Evolutionary conservation across 257 asterid species (phyloP), one percentile per base, ranked within the genome.

Genomic region (Nicotiana undulata): DNA sequence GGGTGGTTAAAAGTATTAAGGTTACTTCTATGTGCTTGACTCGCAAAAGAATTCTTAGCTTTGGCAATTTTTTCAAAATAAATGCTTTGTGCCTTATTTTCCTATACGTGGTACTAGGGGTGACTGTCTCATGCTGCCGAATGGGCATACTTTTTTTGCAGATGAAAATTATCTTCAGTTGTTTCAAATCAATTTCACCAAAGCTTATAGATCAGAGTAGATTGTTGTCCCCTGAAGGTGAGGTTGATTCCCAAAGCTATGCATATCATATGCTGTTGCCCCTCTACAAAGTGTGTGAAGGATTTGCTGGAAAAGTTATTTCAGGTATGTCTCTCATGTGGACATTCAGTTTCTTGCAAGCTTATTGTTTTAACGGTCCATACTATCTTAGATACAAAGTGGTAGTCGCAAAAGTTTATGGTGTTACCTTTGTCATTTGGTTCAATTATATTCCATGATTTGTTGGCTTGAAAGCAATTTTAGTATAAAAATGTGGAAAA

Each of bases 231-330:
- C 81, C 89, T 24, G 60, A 53, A 16, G 77, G 75, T 76, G 86
- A 84, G 55, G 93, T 85, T 81, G 92, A 86, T 80, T 16, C 44
- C 74, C 90, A 86, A 63, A 82, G 88, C 82, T 90, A 87, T 59
- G 94, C 96, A 6, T 90, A 90, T 85, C 97, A 86, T 78, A 80
- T 95, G 82, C 65, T 95, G 84, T 81, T 91, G 81, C 99, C 99
- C 65, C 77, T 95, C 65, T 95, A 91, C 88, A 90, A 92, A 90
- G 93, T 90, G 52, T 88, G 87, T 56, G 95, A 93, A 90, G 97
- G 95, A 64, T 90, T 72, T 76, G 89, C 98, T 1, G 99, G 99
- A 75, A 88, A 84, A 85, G 88, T 90, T 78, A 70, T 95, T 82
- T 81, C 96, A 82, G 99, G 99, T 95, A 82, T 88, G 40, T 59